Percentiles rank a stretch among this genome's conserved stretches.
Conservation (phyloP, 768 basidiomycete genomes). For the Lentinula edodes region DNA sequence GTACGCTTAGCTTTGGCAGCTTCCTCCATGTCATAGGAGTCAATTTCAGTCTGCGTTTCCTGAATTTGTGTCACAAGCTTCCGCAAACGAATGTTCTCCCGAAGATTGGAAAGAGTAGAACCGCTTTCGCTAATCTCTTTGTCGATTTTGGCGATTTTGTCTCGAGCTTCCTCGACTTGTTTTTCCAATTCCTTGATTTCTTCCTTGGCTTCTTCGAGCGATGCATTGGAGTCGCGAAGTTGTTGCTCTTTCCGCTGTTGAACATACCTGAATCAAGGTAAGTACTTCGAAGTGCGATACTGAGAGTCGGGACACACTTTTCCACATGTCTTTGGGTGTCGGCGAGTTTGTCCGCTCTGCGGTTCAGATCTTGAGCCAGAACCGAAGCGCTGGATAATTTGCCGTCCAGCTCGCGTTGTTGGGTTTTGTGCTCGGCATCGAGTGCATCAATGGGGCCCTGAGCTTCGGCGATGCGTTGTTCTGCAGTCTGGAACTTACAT, state of each 20-base stretch:
- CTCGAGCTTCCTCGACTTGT: conserved; percentile 33
- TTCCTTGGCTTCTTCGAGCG: conserved; percentile 39
- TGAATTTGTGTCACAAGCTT: conserved; percentile 62
- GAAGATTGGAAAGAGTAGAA: conserved; percentile 61
- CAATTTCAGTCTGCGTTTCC: conserved; percentile 65
- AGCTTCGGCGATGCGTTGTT: conserved; percentile 52
- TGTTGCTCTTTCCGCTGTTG: conserved; percentile 58
- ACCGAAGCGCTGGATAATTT: conserved; percentile 49
- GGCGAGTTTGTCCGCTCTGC: conserved; percentile 55
- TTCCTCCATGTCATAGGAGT: conserved; percentile 74
- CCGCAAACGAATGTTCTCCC: conserved; percentile 80
- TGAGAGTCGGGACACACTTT: conserved; percentile 32
- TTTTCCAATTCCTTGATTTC: conserved; percentile 31
- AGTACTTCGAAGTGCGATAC: neutral
- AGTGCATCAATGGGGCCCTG: conserved; percentile 62
- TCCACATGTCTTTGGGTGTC: conserved; percentile 60
- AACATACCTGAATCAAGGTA: conserved; percentile 51
- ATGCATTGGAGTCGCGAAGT: conserved; percentile 52
- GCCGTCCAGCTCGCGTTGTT: conserved; percentile 43
- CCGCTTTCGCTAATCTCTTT: conserved; percentile 77
- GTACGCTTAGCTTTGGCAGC: conserved; percentile 79
- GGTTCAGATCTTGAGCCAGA: conserved; percentile 58
- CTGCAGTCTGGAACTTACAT: conserved; percentile 46
- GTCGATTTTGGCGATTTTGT: conserved; percentile 53
- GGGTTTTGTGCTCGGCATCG: conserved; percentile 46